phyloP scores from a whole-genome alignment of 2,329 filamentous ascomycete species.

The Fusarium robinianum region DNA sequence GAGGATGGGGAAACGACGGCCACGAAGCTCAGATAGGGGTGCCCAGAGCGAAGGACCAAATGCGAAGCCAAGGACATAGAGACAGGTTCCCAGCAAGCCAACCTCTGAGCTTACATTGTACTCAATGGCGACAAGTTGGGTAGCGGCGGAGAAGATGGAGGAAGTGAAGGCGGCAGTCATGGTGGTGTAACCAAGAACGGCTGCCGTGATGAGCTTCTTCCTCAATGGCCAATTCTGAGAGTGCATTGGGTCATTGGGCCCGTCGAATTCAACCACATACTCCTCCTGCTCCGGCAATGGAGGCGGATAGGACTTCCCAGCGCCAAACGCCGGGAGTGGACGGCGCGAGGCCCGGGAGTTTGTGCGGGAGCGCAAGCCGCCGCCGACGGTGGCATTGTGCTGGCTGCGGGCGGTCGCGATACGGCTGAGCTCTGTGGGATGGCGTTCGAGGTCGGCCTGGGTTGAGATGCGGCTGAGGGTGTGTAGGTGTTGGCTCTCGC shows the following conservation, averaged over 20 bases:
- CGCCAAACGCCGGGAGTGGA: constrained; percentile 71
- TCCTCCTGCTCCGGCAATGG: constrained; percentile 70
- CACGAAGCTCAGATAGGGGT: constrained; percentile 72
- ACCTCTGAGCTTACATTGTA: constrained; percentile 67
- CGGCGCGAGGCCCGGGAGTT: constrained; percentile 54
- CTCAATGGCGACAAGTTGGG: constrained; percentile 56
- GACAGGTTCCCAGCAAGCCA: constrained; percentile 65
- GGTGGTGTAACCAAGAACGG: constrained; percentile 74
- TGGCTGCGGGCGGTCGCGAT: constrained; percentile 74
- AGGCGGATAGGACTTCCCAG: constrained; percentile 75
- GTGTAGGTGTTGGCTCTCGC: constrained; percentile 38
- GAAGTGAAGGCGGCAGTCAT: constrained; percentile 72
- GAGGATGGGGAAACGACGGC: constrained; percentile 65
- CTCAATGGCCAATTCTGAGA: constrained; percentile 83
- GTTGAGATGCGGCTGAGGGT: constrained; percentile 67
- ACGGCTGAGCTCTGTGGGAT: constrained; percentile 70
- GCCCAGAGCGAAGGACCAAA: constrained; percentile 74
- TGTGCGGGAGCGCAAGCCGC: constrained; percentile 43
- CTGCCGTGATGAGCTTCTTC: constrained; percentile 74
- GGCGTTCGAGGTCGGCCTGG: constrained; percentile 68
- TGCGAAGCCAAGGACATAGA: constrained; percentile 74
- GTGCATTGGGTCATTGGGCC: constrained; percentile 79
- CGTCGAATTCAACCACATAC: constrained; percentile 85
- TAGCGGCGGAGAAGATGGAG: constrained; percentile 75
- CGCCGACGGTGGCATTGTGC: constrained; percentile 73